Evolutionary conservation across 768 basidiomycete genomes (phyloP).

Genomic region (Leccinum rimulosum): DNA sequence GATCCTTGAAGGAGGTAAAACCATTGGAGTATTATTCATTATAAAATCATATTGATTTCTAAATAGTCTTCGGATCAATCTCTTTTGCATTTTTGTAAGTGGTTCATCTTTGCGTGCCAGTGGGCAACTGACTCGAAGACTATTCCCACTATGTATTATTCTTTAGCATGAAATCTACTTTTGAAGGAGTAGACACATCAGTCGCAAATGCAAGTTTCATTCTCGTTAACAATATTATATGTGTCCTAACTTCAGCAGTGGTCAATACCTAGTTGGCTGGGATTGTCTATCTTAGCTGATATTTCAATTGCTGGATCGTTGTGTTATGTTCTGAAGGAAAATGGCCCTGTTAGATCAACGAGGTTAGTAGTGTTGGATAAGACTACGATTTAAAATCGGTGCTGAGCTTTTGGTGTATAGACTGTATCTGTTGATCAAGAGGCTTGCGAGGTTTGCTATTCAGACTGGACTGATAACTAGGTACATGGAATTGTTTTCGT

Average conservation of each 20-base stretch:
- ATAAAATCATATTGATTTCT: slow-evolving; percentile 1
- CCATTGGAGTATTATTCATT: not conserved
- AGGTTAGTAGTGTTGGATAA: slow-evolving; percentile 12
- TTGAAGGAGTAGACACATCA: not conserved
- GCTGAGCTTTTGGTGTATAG: slow-evolving; percentile 2
- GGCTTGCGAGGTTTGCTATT: slow-evolving; percentile 16
- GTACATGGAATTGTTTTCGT: slow-evolving; percentile 3
- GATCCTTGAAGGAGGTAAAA: slow-evolving; percentile 22
- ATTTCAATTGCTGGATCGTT: slow-evolving; percentile 24
- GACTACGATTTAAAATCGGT: not conserved
- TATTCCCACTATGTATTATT: not conserved
- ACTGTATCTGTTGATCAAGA: slow-evolving; percentile 14
- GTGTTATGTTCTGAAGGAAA: slow-evolving; percentile 12
- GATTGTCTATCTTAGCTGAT: slow-evolving; percentile 18
- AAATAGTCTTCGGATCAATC: slow-evolving; percentile 17
- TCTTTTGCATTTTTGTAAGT: slow-evolving; percentile 15
- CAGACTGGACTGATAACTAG: slow-evolving; percentile 30
- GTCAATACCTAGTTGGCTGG: slow-evolving; percentile 21
- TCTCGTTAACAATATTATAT: not conserved
- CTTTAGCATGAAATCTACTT: not conserved
- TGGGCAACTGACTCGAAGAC: not conserved
- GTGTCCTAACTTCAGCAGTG: slow-evolving; percentile 13
- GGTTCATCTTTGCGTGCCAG: not conserved
- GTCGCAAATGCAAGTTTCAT: slow-evolving; percentile 1
- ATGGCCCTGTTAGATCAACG: not conserved